phyloP scores from a whole-genome alignment of 2,329 filamentous ascomycete species.

The Penicillium frequentans region DNA sequence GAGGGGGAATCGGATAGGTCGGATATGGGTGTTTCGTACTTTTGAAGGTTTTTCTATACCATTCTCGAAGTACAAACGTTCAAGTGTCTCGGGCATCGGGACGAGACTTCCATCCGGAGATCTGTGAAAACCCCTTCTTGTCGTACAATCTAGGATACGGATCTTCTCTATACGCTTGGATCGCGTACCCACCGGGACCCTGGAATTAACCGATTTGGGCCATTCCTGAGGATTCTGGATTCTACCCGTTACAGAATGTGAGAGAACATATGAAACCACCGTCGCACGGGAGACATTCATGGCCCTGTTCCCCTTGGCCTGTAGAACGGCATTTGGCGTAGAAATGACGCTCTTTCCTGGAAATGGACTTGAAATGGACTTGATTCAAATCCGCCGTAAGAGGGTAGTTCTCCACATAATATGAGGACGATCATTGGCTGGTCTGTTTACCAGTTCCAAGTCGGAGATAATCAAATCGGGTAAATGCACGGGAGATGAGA shows the following conservation, averaged over 20 bases:
- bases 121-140: background rate
- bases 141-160: background rate
- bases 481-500: slow-evolving; percentile 22
- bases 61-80: background rate
- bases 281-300: no score
- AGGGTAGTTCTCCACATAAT: background rate
- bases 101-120: slow-evolving; percentile 17
- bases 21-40: background rate
- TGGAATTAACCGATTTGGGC: background rate
- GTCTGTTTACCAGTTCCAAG: no score
- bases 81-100: slow-evolving; percentile 16
- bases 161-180: no score
- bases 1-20: background rate
- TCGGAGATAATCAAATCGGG: slow-evolving; percentile 16
- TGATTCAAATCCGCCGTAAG: no score
- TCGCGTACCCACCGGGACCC: no score
- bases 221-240: background rate
- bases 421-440: background rate
- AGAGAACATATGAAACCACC: no score
- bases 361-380: no score
- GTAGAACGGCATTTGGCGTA: no score
- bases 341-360: no score
- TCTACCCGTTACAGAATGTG: no score
- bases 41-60: no score
- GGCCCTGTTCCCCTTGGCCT: no score